These are phyloP conservation scores for Cercospora nicotianae DNA, from an alignment of 2,329 filamentous ascomycete genomes.

Conservation along the genomic window DNA sequence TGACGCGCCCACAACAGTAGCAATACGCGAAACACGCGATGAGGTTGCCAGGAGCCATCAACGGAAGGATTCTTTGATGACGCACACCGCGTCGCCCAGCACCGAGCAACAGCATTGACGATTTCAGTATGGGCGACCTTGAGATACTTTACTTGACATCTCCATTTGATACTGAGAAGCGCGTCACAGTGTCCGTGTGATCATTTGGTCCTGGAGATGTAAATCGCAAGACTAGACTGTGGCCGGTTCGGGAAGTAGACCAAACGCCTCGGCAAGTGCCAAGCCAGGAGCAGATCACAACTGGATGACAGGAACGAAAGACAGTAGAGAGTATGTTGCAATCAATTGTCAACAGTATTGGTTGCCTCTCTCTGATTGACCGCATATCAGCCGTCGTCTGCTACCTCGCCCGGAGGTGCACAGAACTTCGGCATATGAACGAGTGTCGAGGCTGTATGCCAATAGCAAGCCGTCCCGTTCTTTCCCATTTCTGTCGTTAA, in stretches of 20 bases:
- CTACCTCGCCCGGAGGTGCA: background rate
- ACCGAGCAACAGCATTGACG: background rate
- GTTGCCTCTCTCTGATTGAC: background rate
- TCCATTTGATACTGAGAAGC: background rate
- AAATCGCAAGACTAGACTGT: background rate
- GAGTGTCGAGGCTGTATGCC: conserved; percentile 12
- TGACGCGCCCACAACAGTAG: background rate
- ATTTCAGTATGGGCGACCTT: background rate
- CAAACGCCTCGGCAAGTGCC: background rate
- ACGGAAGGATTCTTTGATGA: conserved; percentile 9
- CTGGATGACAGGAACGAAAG: background rate
- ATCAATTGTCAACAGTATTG: conserved; percentile 1
- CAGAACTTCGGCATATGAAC: background rate
- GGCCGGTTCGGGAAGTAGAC: background rate
- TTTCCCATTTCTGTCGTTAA: conserved; percentile 16
- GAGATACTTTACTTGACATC: background rate
- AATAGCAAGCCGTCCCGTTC: conserved; percentile 5
- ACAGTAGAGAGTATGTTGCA: background rate
- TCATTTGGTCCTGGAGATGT: background rate
- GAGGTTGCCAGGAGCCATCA: background rate
- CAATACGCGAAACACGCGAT: background rate
- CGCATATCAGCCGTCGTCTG: background rate
- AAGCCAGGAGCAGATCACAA: background rate
- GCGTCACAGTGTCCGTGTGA: background rate
- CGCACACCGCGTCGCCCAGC: background rate